phyloP scores from a whole-genome alignment of 148 eudicot genomes.

The Camellia sinensis region DNA sequence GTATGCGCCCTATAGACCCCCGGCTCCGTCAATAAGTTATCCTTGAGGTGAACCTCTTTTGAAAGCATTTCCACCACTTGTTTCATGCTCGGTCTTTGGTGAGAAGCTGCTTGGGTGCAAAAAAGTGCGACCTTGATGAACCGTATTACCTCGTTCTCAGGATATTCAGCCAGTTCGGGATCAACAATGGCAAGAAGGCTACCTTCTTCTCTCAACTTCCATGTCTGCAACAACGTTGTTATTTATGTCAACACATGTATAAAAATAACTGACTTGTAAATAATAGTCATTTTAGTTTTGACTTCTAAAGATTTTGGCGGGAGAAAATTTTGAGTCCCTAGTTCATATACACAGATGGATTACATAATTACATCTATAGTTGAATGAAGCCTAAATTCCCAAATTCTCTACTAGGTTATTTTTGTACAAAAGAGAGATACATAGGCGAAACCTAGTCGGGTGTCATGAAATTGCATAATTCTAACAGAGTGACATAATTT shows the following conservation, averaged over 20 bases:
- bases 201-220: conserved; percentile 46
- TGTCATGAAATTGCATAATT: neutral
- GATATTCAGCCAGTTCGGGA: conserved; percentile 43
- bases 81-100: conserved; percentile 55
- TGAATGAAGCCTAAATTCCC: neutral
- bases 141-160: conserved; percentile 36
- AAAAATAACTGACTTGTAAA: neutral
- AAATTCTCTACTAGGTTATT: neutral
- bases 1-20: conserved; percentile 30
- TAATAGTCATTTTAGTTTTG: neutral
- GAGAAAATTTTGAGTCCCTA: neutral
- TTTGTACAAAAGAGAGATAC: neutral
- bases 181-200: conserved; percentile 55
- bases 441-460: neutral
- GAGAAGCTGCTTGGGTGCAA: conserved; percentile 55
- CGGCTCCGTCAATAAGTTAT: conserved; percentile 40
- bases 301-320: neutral
- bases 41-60: conserved; percentile 39
- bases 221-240: conserved; percentile 28
- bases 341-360: neutral
- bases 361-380: neutral
- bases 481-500: neutral
- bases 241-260: neutral
- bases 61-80: conserved; percentile 64
- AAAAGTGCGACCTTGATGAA: conserved; percentile 53